phyloP scores from a whole-genome alignment of 208 protist species.

The Angomonas ambiguus region DNA sequence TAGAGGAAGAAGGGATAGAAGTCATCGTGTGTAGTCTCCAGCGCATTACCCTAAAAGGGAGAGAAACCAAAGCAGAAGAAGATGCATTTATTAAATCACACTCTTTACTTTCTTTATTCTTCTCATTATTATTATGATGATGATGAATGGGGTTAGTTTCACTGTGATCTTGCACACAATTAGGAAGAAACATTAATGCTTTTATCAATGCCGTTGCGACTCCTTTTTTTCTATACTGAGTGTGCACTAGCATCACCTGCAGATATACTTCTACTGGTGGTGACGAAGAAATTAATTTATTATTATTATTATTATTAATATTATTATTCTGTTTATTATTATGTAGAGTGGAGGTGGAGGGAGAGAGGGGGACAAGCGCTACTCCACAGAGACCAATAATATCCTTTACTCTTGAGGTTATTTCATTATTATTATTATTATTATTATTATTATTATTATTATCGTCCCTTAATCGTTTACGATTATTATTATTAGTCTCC shows the following conservation, averaged over 20 bases:
- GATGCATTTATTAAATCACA: no score
- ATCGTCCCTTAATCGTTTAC: neutral
- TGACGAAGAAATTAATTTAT: no score
- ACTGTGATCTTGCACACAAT: no score
- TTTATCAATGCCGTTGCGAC: slow-evolving; percentile 34
- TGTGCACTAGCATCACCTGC: slow-evolving; percentile 54
- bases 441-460: neutral
- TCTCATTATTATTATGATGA: no score
- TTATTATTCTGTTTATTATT: neutral
- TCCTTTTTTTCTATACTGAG: slow-evolving; percentile 24
- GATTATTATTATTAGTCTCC: slow-evolving; percentile 3
- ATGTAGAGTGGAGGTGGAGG: neutral
- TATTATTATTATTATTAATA: neutral
- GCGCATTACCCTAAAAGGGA: slow-evolving; percentile 18
- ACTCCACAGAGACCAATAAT: slow-evolving; percentile 54
- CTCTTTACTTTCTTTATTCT: no score
- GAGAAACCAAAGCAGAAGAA: neutral
- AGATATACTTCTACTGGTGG: slow-evolving; percentile 63
- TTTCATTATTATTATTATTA: slow-evolving; percentile 2
- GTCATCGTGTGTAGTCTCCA: slow-evolving; percentile 75
- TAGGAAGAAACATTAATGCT: slow-evolving; percentile 10
- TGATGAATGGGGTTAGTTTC: no score
- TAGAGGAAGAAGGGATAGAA: neutral
- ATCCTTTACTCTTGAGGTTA: no score
- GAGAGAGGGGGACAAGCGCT: slow-evolving; percentile 59